A percentile compares a stretch with the other conserved stretches of the same genome.
phyloP scores from a whole-genome alignment of 805 yeast genomes.

The Metschnikowia noctiluminum region DNA sequence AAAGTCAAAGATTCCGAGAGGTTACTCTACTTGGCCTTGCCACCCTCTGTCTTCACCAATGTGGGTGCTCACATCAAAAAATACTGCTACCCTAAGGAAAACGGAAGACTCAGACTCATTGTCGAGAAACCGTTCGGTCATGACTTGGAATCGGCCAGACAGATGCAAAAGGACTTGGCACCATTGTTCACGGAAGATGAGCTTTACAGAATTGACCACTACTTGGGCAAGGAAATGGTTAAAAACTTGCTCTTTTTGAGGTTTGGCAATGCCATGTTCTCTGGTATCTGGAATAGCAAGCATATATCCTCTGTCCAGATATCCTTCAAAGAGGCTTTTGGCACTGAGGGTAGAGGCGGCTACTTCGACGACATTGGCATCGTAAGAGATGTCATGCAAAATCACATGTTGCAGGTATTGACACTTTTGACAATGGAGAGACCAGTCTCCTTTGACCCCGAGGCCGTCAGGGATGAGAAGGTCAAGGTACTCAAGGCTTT shows the following conservation, averaged over 20 bases:
- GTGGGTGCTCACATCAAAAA: slow-evolving; percentile 75
- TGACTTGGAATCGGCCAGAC: slow-evolving; percentile 76
- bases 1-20: slow-evolving; percentile 60
- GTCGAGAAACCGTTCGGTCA: slow-evolving; percentile 98
- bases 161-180: slow-evolving; percentile 69
- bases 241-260: slow-evolving; percentile 86
- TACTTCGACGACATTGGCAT: slow-evolving; percentile 94
- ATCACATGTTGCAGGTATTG: slow-evolving; percentile 89
- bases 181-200: slow-evolving; percentile 91
- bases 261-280: slow-evolving; percentile 84
- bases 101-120: slow-evolving; percentile 73
- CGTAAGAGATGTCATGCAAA: slow-evolving; percentile 97
- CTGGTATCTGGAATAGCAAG: slow-evolving; percentile 85
- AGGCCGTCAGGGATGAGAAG: slow-evolving; percentile 93
- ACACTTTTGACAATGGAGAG: slow-evolving; percentile 94
- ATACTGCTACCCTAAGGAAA: slow-evolving; percentile 47
- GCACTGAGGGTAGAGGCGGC: slow-evolving; percentile 99
- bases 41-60: slow-evolving; percentile 83
- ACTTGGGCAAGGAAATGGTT: slow-evolving; percentile 96
- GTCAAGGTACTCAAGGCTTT: slow-evolving; percentile 87
- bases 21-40: slow-evolving; percentile 87
- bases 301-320: slow-evolving; percentile 80
- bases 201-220: slow-evolving; percentile 93
- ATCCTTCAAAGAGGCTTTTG: slow-evolving; percentile 95
- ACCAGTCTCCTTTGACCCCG: slow-evolving; percentile 88